These are phyloP conservation scores for Dryas octopetala DNA, from an alignment of 306 rosid genomes.

Conservation along the genomic window DNA sequence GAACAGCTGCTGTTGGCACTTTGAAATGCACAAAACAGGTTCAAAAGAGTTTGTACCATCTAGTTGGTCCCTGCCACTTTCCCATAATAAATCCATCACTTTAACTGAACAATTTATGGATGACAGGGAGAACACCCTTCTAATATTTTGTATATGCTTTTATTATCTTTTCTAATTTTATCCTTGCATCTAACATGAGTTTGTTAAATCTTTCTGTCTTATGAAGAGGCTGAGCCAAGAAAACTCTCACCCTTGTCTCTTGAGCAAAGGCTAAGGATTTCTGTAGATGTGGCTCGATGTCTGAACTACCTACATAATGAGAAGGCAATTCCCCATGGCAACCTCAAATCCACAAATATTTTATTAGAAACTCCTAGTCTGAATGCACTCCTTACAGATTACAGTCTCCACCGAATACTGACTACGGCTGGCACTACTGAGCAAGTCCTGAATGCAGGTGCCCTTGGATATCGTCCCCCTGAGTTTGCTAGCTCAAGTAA, in stretches of 20 bases:
- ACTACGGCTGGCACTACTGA: constrained; percentile 70
- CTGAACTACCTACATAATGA: constrained; percentile 62
- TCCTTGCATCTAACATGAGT: constrained; percentile 1
- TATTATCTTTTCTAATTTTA: not conserved
- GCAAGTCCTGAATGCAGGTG: constrained; percentile 73
- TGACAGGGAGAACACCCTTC: not conserved
- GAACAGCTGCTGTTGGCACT: not conserved
- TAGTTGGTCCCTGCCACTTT: not conserved
- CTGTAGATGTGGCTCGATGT: constrained; percentile 56
- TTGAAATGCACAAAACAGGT: not conserved
- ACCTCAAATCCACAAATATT: constrained; percentile 75
- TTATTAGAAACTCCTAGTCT: constrained; percentile 49
- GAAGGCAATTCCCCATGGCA: constrained; percentile 85
- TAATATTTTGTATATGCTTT: not conserved
- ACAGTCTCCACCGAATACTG: constrained; percentile 69
- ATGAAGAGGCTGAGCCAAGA: constrained; percentile 53
- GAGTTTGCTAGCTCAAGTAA: constrained; percentile 71
- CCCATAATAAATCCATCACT: not conserved
- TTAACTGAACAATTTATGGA: not conserved
- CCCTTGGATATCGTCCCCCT: constrained; percentile 76
- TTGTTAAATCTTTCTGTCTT: constrained; percentile 1
- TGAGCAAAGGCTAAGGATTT: constrained; percentile 52
- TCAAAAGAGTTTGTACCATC: not conserved
- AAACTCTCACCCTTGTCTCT: constrained; percentile 52
- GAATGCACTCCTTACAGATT: constrained; percentile 58